phyloP scores from a whole-genome alignment of 192 early-diverging fungal species.

The Pilaira anomala region DNA sequence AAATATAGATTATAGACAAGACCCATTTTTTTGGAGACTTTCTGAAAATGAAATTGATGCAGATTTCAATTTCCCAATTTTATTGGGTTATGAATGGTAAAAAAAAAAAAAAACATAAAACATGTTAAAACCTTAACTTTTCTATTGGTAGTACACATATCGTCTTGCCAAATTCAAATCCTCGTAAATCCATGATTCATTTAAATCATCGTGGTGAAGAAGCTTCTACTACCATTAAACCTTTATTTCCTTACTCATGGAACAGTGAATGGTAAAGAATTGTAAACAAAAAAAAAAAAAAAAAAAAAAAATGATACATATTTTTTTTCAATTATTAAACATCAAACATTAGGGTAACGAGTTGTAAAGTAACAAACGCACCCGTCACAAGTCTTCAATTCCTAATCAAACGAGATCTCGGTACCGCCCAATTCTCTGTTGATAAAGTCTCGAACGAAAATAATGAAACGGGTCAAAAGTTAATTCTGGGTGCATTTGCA shows the following conservation, averaged over 20 bases:
- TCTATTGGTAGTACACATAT: constrained; percentile 38
- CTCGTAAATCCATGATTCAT: constrained; percentile 34
- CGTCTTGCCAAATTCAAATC: constrained; percentile 21
- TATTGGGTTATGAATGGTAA: constrained; percentile 58
- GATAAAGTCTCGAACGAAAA: constrained; percentile 37
- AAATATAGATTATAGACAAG: constrained; percentile 38
- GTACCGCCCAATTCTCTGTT: constrained; percentile 29
- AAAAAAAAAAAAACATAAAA: not conserved
- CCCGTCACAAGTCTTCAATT: constrained; percentile 33
- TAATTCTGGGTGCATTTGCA: constrained; percentile 51
- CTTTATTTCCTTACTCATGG: constrained; percentile 57
- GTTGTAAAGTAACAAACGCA: constrained; percentile 31
- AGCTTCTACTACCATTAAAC: constrained; percentile 43
- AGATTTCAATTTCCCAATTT: constrained; percentile 45
- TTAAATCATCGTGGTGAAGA: constrained; percentile 56
- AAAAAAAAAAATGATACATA: too few relatives aligned
- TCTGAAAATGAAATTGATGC: constrained; percentile 28
- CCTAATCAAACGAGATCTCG: constrained; percentile 32
- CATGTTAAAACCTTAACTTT: too few relatives aligned
- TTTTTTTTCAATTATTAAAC: too few relatives aligned
- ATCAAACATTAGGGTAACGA: constrained; percentile 17
- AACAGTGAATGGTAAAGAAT: constrained; percentile 48
- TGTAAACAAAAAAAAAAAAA: too few relatives aligned
- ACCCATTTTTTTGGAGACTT: constrained; percentile 59
- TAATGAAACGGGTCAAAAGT: constrained; percentile 36